A percentile compares a stretch with the other conserved stretches of the same genome.
These are phyloP conservation scores for Microsporum audouinii DNA, from an alignment of 2,329 filamentous ascomycete species.

Conservation along the genomic window DNA sequence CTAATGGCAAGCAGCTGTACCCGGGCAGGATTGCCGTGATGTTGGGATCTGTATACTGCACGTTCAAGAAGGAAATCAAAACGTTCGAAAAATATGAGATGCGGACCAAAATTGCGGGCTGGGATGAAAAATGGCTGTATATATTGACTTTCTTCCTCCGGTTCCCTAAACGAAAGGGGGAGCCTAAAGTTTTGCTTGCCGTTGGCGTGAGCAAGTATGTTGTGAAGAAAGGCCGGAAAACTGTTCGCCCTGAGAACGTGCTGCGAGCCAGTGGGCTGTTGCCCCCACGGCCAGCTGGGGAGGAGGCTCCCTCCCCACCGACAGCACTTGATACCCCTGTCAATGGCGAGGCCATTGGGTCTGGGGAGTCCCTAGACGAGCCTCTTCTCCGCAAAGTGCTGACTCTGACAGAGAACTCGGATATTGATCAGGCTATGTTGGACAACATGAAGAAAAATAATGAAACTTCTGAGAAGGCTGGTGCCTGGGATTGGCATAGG, in stretches of 20 bases:
- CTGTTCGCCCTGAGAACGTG: slow-evolving; percentile 68
- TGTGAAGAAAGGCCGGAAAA: slow-evolving; percentile 69
- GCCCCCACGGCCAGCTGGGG: slow-evolving; percentile 57
- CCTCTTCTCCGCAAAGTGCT: slow-evolving; percentile 28
- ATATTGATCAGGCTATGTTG: slow-evolving; percentile 20
- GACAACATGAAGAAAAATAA: slow-evolving; percentile 21
- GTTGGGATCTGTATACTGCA: slow-evolving; percentile 61
- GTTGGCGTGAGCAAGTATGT: slow-evolving; percentile 70
- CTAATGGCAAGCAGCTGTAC: slow-evolving; percentile 37
- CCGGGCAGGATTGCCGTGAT: slow-evolving; percentile 47
- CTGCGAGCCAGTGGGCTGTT: slow-evolving; percentile 61
- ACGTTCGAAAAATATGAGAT: slow-evolving; percentile 61
- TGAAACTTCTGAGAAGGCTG: slow-evolving; percentile 23
- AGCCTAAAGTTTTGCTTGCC: slow-evolving; percentile 55
- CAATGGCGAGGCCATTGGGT: slow-evolving; percentile 25
- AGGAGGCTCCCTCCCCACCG: slow-evolving; percentile 22
- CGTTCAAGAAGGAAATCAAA: slow-evolving; percentile 62
- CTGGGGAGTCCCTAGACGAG: slow-evolving; percentile 24
- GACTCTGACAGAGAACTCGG: slow-evolving; percentile 23
- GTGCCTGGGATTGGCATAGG: slow-evolving; percentile 49
- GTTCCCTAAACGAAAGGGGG: slow-evolving; percentile 34
- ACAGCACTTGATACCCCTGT: slow-evolving; percentile 18
- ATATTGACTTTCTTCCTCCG: slow-evolving; percentile 62
- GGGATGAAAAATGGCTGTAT: slow-evolving; percentile 77
- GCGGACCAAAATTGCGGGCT: slow-evolving; percentile 57